Evolutionary conservation across 352 stramenopile species (phyloP).

Genomic region (Thraustotheca clavata): DNA sequence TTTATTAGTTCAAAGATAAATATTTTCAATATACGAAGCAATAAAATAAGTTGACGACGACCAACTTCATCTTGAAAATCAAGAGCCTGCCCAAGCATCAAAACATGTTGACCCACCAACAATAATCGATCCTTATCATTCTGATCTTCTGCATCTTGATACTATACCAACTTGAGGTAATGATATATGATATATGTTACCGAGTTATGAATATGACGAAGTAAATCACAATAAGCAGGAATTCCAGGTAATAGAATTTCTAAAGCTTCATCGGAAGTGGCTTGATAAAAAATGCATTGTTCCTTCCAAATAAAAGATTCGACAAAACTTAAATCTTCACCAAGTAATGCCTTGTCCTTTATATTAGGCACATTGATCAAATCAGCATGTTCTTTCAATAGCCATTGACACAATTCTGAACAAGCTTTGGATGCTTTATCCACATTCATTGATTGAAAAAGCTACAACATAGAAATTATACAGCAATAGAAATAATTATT

Average conservation of each 20-base stretch:
- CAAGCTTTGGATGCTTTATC: neutral
- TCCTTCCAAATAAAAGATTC: constrained; percentile 65
- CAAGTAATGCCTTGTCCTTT: constrained; percentile 18
- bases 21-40: constrained; percentile 49
- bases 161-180: neutral
- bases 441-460: neutral
- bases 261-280: constrained; percentile 47
- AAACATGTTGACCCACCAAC: constrained; percentile 60
- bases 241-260: constrained; percentile 48
- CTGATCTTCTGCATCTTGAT: constrained; percentile 14
- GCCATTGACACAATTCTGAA: neutral
- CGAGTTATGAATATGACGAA: constrained; percentile 24
- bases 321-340: neutral
- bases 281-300: constrained; percentile 65
- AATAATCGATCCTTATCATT: constrained; percentile 41
- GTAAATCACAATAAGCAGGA: constrained; percentile 58
- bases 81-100: constrained; percentile 48
- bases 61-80: constrained; percentile 79
- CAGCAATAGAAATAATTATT: neutral
- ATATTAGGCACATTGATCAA: neutral
- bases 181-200: neutral
- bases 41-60: constrained; percentile 53
- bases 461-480: neutral
- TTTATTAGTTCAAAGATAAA: neutral
- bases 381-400: neutral